Base-by-base conservation (phyloP, 2,329 filamentous ascomycete genomes). In the Purpureocillium lavendulum region DNA sequence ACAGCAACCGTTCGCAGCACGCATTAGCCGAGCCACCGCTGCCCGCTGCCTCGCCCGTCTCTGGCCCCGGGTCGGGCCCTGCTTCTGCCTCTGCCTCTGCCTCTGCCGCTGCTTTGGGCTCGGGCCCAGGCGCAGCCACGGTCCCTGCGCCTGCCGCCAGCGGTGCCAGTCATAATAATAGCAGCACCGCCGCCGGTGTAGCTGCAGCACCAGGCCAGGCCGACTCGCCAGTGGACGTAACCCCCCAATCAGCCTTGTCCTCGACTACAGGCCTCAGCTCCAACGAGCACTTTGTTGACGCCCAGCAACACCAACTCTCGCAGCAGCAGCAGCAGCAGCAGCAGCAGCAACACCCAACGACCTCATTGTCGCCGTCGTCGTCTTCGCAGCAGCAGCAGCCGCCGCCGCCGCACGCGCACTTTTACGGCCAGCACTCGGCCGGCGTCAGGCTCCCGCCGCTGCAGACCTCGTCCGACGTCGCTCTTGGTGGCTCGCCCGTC, bases 1-100 rank as follows among this genome's bases (percentile, higher is more conserved):
- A 73, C 58, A 69, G 65, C 64, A 73, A 73, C 54, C 70, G 71
- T 52, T 73, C 73, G 57, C 73, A 75, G 62, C 71, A 73, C 55
- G 67, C 69, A 47, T 64, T 75, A 51, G 61, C 64, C 52, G 71
- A 72, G 55, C 57, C 61, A 50, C 59, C 61, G 55, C 50, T 59
- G 53, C 44, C 58, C 51, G 36, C 35, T 38, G 36, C 16, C 51
- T 45, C 61, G 11, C 29, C 29, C 29, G 29, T 30, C 14, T 15
- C 35, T 24, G 15, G 13, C 35, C 12, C 28, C 35, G 35, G 26
- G 15, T 10, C 35, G 24, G 34, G 24, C 34, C 18, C 28, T 30
- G 30, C 33, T 29, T n/a, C 13, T 16, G 28, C 29, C 29, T 21
- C 33, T 18, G 24, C 21, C 31, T 15, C 30, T 30, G 30, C 13